Evolutionary conservation across 257 asterid genomes (phyloP).

Genomic region (Solanum dulcamara): DNA sequence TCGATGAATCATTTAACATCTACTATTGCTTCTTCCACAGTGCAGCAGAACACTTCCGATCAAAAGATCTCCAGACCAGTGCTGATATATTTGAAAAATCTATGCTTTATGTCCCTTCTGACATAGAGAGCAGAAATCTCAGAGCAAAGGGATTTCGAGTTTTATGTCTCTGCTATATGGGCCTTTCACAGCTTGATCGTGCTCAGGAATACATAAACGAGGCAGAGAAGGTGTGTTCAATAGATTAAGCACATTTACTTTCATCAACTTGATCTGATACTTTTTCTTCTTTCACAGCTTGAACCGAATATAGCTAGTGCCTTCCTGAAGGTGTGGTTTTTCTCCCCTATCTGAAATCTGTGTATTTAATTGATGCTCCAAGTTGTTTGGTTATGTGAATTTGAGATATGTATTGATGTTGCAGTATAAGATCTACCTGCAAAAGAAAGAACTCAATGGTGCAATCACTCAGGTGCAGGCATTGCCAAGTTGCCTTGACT

Average conservation of each 20-base stretch:
- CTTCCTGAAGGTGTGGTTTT: slow-evolving; percentile 73
- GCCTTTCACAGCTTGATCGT: slow-evolving; percentile 77
- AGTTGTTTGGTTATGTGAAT: background rate
- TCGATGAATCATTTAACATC: background rate
- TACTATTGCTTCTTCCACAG: slow-evolving; percentile 25
- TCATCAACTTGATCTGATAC: slow-evolving; percentile 3
- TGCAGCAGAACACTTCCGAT: slow-evolving; percentile 76
- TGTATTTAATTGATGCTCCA: background rate
- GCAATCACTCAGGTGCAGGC: slow-evolving; percentile 86
- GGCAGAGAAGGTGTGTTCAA: slow-evolving; percentile 72
- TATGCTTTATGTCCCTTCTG: slow-evolving; percentile 68
- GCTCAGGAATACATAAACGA: slow-evolving; percentile 94
- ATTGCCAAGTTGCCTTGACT: slow-evolving; percentile 87
- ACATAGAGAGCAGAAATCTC: slow-evolving; percentile 64
- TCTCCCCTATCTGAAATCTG: slow-evolving; percentile 5
- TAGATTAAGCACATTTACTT: background rate
- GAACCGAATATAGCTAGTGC: slow-evolving; percentile 81
- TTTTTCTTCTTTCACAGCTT: slow-evolving; percentile 55
- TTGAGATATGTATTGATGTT: slow-evolving; percentile 3
- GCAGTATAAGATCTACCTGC: slow-evolving; percentile 91
- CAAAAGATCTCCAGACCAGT: slow-evolving; percentile 61
- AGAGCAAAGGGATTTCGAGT: slow-evolving; percentile 90
- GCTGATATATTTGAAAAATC: slow-evolving; percentile 92
- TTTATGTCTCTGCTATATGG: slow-evolving; percentile 80
- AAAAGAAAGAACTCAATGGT: slow-evolving; percentile 41